phyloP scores from a whole-genome alignment of 1,284 basidiomycete species.

The Leccinum fallax region DNA sequence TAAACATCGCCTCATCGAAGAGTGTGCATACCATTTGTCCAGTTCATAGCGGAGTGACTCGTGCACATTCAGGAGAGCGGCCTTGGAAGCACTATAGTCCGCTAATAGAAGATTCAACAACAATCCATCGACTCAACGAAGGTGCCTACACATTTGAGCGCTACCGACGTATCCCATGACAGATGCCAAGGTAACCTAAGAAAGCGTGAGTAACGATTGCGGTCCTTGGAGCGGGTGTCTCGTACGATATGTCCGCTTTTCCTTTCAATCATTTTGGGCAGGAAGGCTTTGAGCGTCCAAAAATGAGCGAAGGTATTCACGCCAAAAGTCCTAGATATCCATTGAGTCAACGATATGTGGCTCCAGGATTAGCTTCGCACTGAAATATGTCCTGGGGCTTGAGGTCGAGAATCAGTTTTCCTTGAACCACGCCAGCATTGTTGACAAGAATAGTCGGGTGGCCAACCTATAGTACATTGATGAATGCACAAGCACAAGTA shows the following conservation, averaged over 20 bases:
- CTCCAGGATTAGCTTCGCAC: conserved; percentile 48
- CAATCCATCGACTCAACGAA: neutral
- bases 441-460: conserved; percentile 91
- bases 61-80: conserved; percentile 75
- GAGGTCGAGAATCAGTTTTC: conserved; percentile 83
- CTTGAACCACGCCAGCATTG: conserved; percentile 95
- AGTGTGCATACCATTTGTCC: conserved; percentile 57
- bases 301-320: conserved; percentile 91
- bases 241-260: conserved; percentile 85
- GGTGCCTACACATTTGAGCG: conserved; percentile 75
- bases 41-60: conserved; percentile 85
- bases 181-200: conserved; percentile 79
- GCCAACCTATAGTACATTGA: conserved; percentile 61
- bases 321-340: conserved; percentile 72
- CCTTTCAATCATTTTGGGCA: conserved; percentile 84
- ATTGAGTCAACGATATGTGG: neutral
- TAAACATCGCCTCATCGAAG: conserved; percentile 8
- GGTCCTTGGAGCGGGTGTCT: conserved; percentile 7
- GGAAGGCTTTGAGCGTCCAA: conserved; percentile 89
- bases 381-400: conserved; percentile 75
- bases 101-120: conserved; percentile 47
- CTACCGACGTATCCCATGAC: conserved; percentile 75
- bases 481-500: conserved; percentile 1
- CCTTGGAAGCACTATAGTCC: conserved; percentile 90
- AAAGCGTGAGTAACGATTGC: conserved; percentile 2